These are phyloP conservation scores for Austroboletus niveus DNA, from an alignment of 1,284 basidiomycete species.

Conservation along the genomic window DNA sequence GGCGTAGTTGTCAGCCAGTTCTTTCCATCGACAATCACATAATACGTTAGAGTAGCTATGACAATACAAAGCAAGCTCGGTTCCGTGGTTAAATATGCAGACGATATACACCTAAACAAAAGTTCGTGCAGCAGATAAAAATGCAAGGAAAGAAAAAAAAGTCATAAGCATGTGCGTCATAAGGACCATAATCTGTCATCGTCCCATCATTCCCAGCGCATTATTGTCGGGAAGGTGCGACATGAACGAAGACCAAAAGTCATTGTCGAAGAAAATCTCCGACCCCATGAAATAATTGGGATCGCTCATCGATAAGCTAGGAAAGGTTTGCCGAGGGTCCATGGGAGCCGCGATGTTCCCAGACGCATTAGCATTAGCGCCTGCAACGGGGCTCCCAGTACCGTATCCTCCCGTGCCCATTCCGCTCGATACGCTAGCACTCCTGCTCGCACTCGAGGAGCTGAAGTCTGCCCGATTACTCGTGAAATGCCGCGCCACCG, in stretches of 20 bases:
- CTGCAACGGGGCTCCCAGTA: conserved; percentile 6
- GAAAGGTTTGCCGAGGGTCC: conserved; percentile 20
- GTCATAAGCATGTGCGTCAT: not conserved
- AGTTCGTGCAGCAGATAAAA: conserved; percentile 1
- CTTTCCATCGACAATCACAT: not conserved
- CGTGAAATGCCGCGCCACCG: conserved; percentile 27
- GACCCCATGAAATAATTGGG: conserved; percentile 32
- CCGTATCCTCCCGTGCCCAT: conserved; percentile 14
- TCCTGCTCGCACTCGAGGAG: conserved; percentile 12
- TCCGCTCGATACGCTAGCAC: conserved; percentile 19
- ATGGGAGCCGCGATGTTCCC: not conserved
- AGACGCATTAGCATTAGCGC: not conserved
- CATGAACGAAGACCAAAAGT: conserved; percentile 41
- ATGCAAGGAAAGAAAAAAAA: not conserved
- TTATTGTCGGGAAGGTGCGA: conserved; percentile 23
- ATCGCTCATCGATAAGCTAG: conserved; percentile 27
- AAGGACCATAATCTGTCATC: not conserved
- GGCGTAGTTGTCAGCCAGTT: not conserved
- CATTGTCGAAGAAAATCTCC: conserved; percentile 37
- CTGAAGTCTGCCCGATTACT: conserved; percentile 15
- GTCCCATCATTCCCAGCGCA: conserved; percentile 11
- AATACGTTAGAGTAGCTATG: not conserved
- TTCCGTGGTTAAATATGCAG: conserved; percentile 10
- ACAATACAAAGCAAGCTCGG: conserved; percentile 4
- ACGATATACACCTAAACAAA: not conserved